Base-by-base conservation (phyloP, 495 filamentous ascomycete genomes). In the Aspergillus asperescens region DNA sequence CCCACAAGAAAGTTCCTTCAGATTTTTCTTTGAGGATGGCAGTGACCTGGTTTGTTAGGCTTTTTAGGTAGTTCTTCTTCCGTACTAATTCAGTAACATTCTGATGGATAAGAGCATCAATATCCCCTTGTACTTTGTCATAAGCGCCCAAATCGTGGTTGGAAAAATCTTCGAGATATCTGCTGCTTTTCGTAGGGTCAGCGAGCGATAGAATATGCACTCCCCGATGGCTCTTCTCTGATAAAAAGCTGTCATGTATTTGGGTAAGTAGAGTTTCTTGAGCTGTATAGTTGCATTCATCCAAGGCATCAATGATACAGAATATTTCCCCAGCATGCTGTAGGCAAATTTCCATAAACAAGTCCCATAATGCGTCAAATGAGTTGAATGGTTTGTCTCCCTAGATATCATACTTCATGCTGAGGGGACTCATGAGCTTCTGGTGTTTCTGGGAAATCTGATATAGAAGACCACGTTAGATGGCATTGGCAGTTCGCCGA, bases 1-100 rank as follows among this genome's bases (percentile, higher is more conserved):
- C 54, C 64, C 62, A 67, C 12, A 65, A 54, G 42, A 67, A 67
- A 18, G 60, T 67, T 32, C 62, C 64, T 43, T 62, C 62, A 5
- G 62, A 57, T 37, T 62, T 62, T 19, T 63, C 56, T 35, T 55
- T 16, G 9, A 67, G 50, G 10, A 62, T 58, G 8, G 16, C 18
- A 13, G 45, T 51, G 13, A 64, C 48, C 28, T 50, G 35, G 12
- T 35, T 8, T 16, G 3, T 48, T 5, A 64, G 37, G 9, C n/a
- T 52, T 27, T 49, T 19, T 4, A 62, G 24, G 42, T 65, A 67
- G n/a, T 52, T n/a, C 18, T 62, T 63, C 12, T 38, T 23, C 31
- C 25, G 20, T 10, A 42, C 32, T 10, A 68, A 47, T 0, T 64
- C 50, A 4, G 50, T 32, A 12, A 66, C 53, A 39, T 55, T 59